Percentiles rank a stretch among this genome's conserved stretches.
These are phyloP conservation scores for Circinella umbellata DNA, from an alignment of 371 early-diverging fungal genomes.

Conservation along the genomic window DNA sequence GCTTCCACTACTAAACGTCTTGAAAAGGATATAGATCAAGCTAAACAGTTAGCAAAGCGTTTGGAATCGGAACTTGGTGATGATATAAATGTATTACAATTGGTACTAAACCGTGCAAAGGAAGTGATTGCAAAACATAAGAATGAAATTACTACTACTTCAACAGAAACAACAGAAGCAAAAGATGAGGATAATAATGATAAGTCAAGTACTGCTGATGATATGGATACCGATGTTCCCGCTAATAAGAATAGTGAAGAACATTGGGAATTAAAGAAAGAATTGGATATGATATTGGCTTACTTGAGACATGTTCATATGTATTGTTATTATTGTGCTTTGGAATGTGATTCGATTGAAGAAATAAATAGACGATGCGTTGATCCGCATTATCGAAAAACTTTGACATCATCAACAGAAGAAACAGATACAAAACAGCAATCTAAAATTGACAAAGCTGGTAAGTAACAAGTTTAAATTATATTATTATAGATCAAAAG, in stretches of 20 bases:
- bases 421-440: slow-evolving; percentile 30
- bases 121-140: slow-evolving; percentile 29
- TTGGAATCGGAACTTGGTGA: slow-evolving; percentile 69
- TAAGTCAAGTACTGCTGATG: not conserved
- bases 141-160: not conserved
- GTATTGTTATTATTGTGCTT: slow-evolving; percentile 93
- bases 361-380: slow-evolving; percentile 83
- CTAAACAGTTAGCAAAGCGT: slow-evolving; percentile 56
- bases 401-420: slow-evolving; percentile 21
- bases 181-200: slow-evolving; percentile 27
- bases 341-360: slow-evolving; percentile 81
- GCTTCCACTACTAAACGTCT: slow-evolving; percentile 68
- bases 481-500: no score
- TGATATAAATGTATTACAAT: slow-evolving; percentile 32
- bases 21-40: slow-evolving; percentile 69
- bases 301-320: slow-evolving; percentile 91
- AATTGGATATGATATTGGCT: slow-evolving; percentile 81
- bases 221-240: slow-evolving; percentile 19
- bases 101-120: slow-evolving; percentile 40
- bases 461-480: not conserved
- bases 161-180: slow-evolving; percentile 17
- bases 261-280: slow-evolving; percentile 51
- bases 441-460: not conserved
- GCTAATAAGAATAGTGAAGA: not conserved
- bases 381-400: slow-evolving; percentile 69